These are phyloP conservation scores for Sugiyamaella valdiviana DNA, from an alignment of 805 yeast genomes.

Conservation along the genomic window DNA sequence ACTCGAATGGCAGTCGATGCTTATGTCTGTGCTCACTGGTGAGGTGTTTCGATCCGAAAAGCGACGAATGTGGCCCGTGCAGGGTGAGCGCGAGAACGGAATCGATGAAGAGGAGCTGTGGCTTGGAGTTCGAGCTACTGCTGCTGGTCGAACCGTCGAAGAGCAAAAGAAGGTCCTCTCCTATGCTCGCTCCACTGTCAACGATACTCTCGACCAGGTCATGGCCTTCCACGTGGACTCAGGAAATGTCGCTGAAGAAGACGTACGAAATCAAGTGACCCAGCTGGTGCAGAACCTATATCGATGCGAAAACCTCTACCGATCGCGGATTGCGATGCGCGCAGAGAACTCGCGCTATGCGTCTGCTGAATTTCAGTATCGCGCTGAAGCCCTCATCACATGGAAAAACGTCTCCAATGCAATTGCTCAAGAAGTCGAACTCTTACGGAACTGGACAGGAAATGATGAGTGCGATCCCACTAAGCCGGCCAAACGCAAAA, in stretches of 20 bases:
- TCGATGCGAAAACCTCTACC: slow-evolving; percentile 70
- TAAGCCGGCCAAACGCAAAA: slow-evolving; percentile 29
- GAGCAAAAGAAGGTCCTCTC: slow-evolving; percentile 67
- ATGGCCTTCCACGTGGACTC: slow-evolving; percentile 40
- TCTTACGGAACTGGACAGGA: slow-evolving; percentile 76
- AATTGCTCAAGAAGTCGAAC: slow-evolving; percentile 52
- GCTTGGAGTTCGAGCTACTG: slow-evolving; percentile 80
- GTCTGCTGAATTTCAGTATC: slow-evolving; percentile 53
- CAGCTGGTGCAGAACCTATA: slow-evolving; percentile 55
- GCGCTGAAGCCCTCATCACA: slow-evolving; percentile 72
- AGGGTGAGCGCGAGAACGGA: slow-evolving; percentile 23
- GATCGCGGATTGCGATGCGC: slow-evolving; percentile 69
- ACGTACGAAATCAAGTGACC: slow-evolving; percentile 48
- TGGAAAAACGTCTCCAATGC: slow-evolving; percentile 76
- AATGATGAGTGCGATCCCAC: slow-evolving; percentile 68
- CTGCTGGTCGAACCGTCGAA: slow-evolving; percentile 70
- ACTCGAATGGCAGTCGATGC: slow-evolving; percentile 93
- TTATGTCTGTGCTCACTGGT: slow-evolving; percentile 84
- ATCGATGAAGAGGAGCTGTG: slow-evolving; percentile 65
- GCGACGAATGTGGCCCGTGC: slow-evolving; percentile 26
- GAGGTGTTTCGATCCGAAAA: slow-evolving; percentile 91
- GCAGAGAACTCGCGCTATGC: slow-evolving; percentile 69
- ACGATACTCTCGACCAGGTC: slow-evolving; percentile 64
- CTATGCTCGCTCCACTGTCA: slow-evolving; percentile 67
- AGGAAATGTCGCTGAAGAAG: slow-evolving; percentile 24